Evolutionary conservation across 1,139 yeast genomes (phyloP).

Genomic region (Protomyces gravidus): DNA sequence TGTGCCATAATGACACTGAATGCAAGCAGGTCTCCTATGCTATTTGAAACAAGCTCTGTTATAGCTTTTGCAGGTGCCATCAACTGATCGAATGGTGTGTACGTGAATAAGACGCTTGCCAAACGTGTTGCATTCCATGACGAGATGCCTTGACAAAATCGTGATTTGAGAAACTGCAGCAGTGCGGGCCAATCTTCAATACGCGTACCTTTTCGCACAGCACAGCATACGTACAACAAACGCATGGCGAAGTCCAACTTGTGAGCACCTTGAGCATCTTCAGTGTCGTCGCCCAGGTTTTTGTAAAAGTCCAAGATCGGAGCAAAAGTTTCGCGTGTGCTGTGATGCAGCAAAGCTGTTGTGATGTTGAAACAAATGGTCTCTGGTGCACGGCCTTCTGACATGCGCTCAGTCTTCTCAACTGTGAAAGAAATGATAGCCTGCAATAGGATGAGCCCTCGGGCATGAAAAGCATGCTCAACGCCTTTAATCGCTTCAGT

Average conservation of each 20-base stretch:
- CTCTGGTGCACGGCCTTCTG: neutral
- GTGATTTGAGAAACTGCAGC: conserved; percentile 30
- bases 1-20: conserved; percentile 6
- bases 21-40: neutral
- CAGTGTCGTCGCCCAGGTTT: neutral
- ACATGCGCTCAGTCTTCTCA: neutral
- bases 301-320: conserved; percentile 7
- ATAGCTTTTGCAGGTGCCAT: conserved; percentile 20
- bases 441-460: conserved; percentile 19
- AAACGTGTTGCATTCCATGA: conserved; percentile 27
- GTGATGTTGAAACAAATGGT: conserved; percentile 3
- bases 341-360: conserved; percentile 22
- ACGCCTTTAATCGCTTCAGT: conserved; percentile 75
- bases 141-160: neutral
- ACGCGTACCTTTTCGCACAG: conserved; percentile 42
- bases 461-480: conserved; percentile 66
- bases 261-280: neutral
- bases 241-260: conserved; percentile 6
- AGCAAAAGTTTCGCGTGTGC: conserved; percentile 23
- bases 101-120: conserved; percentile 18
- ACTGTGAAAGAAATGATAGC: conserved; percentile 7
- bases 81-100: conserved; percentile 22
- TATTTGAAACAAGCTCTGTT: neutral
- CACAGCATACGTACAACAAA: conserved; percentile 15
- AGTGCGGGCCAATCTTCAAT: conserved; percentile 40